Evolutionary conservation across 306 rosid species (phyloP).

Genomic region (Fragaria nilgerrensis): DNA sequence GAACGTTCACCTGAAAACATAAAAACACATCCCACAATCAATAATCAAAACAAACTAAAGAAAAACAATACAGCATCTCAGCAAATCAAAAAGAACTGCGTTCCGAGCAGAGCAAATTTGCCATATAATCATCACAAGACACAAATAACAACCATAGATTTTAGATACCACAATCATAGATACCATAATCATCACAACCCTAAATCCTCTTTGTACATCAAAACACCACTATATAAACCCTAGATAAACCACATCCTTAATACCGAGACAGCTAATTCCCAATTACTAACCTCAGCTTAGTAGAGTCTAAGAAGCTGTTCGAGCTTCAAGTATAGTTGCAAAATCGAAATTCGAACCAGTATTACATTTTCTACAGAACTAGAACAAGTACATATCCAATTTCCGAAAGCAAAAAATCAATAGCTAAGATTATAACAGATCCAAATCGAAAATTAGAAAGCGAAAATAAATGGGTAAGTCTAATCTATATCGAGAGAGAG

Average conservation of each 20-base stretch:
- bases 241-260: not conserved
- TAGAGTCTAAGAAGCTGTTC: not conserved
- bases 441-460: not conserved
- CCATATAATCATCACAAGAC: too few species aligned
- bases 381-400: not conserved
- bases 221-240: too few species aligned
- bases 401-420: not conserved
- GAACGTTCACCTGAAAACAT: conserved; percentile 38
- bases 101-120: too few species aligned
- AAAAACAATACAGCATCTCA: not conserved
- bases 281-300: too few species aligned
- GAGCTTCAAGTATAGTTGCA: not conserved
- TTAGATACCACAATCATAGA: too few species aligned
- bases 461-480: not conserved
- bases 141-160: too few species aligned
- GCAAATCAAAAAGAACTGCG: too few species aligned
- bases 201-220: too few species aligned
- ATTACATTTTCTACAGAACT: not conserved
- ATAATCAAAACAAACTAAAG: not conserved
- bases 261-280: not conserved
- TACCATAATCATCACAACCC: too few species aligned
- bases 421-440: not conserved
- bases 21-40: not conserved
- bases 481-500: not conserved
- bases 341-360: not conserved